These are phyloP conservation scores for Botryotinia narcissicola DNA, from an alignment of 2,329 filamentous ascomycete genomes.

Conservation along the genomic window DNA sequence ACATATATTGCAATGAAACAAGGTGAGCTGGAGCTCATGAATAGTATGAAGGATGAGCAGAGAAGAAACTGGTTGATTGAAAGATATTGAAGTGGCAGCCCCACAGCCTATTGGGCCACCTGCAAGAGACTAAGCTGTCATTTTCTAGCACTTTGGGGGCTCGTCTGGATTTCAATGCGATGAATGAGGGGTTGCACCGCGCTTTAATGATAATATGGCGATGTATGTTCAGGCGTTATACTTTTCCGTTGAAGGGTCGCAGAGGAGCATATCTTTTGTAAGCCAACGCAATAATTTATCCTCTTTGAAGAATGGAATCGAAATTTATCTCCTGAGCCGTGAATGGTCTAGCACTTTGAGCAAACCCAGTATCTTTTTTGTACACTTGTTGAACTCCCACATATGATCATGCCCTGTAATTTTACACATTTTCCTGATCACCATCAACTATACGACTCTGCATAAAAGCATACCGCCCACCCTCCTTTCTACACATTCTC, in stretches of 20 bases:
- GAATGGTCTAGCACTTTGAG: background rate
- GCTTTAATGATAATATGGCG: background rate
- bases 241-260: background rate
- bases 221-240: background rate
- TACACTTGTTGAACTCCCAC: constrained; percentile 18
- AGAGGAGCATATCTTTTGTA: background rate
- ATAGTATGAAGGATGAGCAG: constrained; percentile 47
- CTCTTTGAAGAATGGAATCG: constrained; percentile 1
- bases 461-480: constrained; percentile 66
- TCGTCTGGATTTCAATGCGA: background rate
- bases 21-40: constrained; percentile 53
- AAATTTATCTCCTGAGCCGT: background rate
- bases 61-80: constrained; percentile 62
- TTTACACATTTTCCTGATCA: constrained; percentile 14
- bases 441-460: constrained; percentile 49
- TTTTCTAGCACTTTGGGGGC: background rate
- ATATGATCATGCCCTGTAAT: constrained; percentile 13
- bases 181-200: background rate
- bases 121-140: no score
- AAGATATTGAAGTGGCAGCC: constrained; percentile 50
- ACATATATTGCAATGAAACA: constrained; percentile 59
- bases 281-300: background rate
- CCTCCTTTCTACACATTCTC: constrained; percentile 68
- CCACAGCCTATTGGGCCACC: background rate
- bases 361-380: background rate